phyloP scores from a whole-genome alignment of 805 yeast species.

The Ascoidea rubescens region DNA sequence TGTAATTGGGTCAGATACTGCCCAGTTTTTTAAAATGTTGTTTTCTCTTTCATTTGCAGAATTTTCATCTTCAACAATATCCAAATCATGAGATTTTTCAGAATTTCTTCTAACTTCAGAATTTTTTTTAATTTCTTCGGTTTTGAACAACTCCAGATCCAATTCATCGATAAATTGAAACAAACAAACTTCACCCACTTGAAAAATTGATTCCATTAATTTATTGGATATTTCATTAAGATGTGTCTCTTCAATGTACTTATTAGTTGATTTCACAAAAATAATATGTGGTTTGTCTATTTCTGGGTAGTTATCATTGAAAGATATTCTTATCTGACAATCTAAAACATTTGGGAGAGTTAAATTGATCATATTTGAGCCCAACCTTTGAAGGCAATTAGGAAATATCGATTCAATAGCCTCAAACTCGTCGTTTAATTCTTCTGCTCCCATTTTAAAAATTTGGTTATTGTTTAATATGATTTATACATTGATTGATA shows the following conservation, averaged over 20 bases:
- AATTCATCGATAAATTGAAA: constrained; percentile 67
- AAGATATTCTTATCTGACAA: constrained; percentile 31
- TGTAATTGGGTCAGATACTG: constrained; percentile 54
- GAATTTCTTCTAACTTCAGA: constrained; percentile 6
- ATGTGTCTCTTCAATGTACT: constrained; percentile 32
- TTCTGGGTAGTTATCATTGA: constrained; percentile 61
- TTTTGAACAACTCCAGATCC: constrained; percentile 32
- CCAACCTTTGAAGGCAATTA: constrained; percentile 25
- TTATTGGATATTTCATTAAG: constrained; percentile 33
- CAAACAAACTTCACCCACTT: constrained; percentile 54
- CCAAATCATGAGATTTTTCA: constrained; percentile 14
- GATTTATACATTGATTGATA: too few species aligned
- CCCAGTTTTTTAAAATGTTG: constrained; percentile 63
- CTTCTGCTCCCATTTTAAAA: constrained; percentile 20
- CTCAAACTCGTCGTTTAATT: constrained; percentile 55
- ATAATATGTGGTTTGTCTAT: constrained; percentile 43
- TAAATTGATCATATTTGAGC: not conserved
- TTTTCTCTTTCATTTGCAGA: constrained; percentile 1
- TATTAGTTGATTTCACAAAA: constrained; percentile 31
- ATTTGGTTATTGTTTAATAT: too few species aligned
- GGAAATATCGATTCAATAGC: constrained; percentile 88
- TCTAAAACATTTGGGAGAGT: not conserved
- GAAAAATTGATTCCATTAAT: too few species aligned
- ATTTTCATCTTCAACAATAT: constrained; percentile 6
- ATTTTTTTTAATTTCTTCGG: constrained; percentile 15